Evolutionary conservation across 2,329 filamentous ascomycete species (phyloP).

Genomic region (Chlorencoelia australis): DNA sequence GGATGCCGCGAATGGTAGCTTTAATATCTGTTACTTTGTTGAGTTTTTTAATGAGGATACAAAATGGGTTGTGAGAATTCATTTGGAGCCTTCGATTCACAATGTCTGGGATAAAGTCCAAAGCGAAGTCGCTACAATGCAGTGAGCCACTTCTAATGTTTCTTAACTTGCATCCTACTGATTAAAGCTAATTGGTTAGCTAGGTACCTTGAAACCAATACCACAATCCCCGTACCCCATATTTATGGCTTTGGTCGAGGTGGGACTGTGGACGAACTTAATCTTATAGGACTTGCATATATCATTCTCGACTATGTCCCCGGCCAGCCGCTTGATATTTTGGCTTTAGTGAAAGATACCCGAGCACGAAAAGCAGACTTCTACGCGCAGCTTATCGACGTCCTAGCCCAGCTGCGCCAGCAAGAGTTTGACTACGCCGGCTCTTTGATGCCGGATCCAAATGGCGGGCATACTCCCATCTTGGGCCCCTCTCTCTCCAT

Average conservation of each 20-base stretch:
- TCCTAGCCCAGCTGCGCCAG: conserved; percentile 8
- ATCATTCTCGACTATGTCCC: conserved; percentile 8
- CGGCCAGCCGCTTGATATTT: conserved; percentile 6
- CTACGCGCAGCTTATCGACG: conserved; percentile 7
- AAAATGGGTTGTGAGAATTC: conserved; percentile 5
- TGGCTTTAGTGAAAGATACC: conserved; percentile 5
- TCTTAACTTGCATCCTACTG: conserved; percentile 1
- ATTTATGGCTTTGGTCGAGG: conserved; percentile 4
- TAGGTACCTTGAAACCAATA: conserved; percentile 4
- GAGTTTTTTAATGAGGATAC: conserved; percentile 3
- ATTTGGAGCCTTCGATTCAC: conserved; percentile 1
- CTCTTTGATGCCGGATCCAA: conserved; percentile 6
- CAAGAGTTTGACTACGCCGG: conserved; percentile 7
- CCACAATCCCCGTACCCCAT: conserved; percentile 4
- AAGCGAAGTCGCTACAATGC: too few species aligned
- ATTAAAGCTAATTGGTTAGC: too few species aligned
- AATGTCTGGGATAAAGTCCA: conserved; percentile 6
- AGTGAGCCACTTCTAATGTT: too few species aligned
- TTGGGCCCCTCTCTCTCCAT: conserved; percentile 7
- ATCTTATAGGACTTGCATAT: conserved; percentile 6
- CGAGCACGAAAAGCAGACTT: conserved; percentile 5
- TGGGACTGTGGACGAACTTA: conserved; percentile 5
- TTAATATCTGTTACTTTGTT: conserved; percentile 5
- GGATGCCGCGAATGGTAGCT: conserved; percentile 1
- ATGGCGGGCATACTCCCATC: conserved; percentile 8